phyloP scores from a whole-genome alignment of 257 asterid species.

The Solanum dulcamara region DNA sequence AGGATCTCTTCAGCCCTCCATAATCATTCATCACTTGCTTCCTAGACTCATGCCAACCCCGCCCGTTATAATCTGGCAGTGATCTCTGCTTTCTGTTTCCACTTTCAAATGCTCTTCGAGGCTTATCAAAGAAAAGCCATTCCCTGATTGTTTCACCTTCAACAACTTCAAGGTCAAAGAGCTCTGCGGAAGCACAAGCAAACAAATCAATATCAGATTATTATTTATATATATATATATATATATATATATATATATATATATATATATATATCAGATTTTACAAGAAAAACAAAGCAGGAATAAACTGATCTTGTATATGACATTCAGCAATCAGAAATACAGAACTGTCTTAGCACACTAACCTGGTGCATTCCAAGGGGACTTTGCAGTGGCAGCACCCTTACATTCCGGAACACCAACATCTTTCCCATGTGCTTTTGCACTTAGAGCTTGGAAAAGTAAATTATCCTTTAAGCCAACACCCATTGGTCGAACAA shows the following conservation, averaged over 20 bases:
- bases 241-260: too few relatives aligned
- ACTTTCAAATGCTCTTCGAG: conserved; percentile 95
- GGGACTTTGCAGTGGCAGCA: conserved; percentile 96
- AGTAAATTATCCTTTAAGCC: conserved; percentile 89
- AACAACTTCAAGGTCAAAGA: conserved; percentile 60
- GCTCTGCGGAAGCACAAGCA: conserved; percentile 39
- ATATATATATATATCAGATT: not conserved
- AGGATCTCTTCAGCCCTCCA: conserved; percentile 92
- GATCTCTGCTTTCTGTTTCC: conserved; percentile 95
- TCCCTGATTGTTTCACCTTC: conserved; percentile 89
- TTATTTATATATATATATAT: too few relatives aligned
- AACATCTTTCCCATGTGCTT: conserved; percentile 73
- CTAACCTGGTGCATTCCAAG: conserved; percentile 96
- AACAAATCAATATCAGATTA: not conserved
- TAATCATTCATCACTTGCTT: conserved; percentile 75
- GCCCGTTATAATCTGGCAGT: conserved; percentile 85
- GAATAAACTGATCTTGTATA: not conserved
- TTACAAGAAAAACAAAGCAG: not conserved
- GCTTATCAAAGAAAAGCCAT: conserved; percentile 97
- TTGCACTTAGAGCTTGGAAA: conserved; percentile 82
- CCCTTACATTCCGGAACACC: conserved; percentile 97
- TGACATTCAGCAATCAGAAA: not conserved
- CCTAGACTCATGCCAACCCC: conserved; percentile 99
- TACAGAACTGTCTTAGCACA: not conserved
- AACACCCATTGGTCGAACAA: conserved; percentile 84